Base-by-base conservation (phyloP, 208 protist species). In the Leishmania tropica region DNA sequence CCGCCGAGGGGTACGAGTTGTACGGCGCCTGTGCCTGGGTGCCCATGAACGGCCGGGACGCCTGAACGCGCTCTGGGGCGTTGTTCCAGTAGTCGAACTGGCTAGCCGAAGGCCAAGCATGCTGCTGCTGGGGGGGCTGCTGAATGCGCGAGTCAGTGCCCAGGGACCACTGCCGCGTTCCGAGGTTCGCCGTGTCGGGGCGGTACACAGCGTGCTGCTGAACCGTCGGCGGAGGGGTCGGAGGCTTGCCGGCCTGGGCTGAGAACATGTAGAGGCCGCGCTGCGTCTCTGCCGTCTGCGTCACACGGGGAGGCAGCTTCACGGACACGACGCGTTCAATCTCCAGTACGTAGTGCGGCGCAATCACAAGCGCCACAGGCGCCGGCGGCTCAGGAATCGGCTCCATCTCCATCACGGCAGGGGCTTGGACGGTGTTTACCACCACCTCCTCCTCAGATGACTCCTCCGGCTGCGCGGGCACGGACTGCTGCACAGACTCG, bases 291-390 rank as follows among this genome's bases (percentile, higher is more conserved):
- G 85, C 82, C 7, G 65, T 75, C 31, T 88, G 64, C 48, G 84
- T 87, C 71, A 85, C 81, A 78, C 76, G 81, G 42, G 73, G 58
- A n/a, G 91, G 91, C 40, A 94, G 78, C 58, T 89, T 79, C 53
- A 91, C 79, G 21, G 76, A 64, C 64, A 85, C 90, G 40, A 92
- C 83, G 48, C 91, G 81, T 64, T 94, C 91, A 74, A 94, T 90
- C 71, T 94, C 91, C 56, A 94, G 87, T 37, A 94, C 85, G 81
- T 94, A 92, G 75, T 92, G 90, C 77, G 84, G 79, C 31, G 85
- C 75, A 47, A 83, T 83, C 60, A 83, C 35, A 72, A 84, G 76
- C 19, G 78, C 40, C 19, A 81, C 81, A 15, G 85, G 79, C 24
- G 84, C 47, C 67, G 81, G 86, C 28, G 85, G 80, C 47, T 90